phyloP scores from a whole-genome alignment of 2,329 filamentous ascomycete genomes.

The Cordyceps javanica region DNA sequence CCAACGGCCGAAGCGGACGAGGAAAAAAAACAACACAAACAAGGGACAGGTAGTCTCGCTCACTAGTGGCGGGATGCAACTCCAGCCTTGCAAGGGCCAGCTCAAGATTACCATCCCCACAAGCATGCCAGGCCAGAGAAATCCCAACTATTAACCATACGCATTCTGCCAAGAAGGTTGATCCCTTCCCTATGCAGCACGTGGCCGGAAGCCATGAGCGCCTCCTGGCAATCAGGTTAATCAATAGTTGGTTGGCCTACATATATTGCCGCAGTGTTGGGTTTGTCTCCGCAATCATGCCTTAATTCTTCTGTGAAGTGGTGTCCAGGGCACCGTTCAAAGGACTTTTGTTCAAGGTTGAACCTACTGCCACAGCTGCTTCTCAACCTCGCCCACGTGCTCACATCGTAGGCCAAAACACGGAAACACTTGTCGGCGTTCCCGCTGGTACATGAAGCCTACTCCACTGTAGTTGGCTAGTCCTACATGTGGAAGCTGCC shows the following conservation, averaged over 20 bases:
- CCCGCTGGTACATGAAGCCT: background rate
- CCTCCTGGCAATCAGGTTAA: background rate
- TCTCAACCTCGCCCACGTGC: background rate
- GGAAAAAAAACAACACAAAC: background rate
- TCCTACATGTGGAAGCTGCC: background rate
- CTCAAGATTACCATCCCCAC: conserved; percentile 6
- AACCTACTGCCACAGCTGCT: background rate
- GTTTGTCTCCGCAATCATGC: background rate
- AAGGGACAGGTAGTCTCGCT: background rate
- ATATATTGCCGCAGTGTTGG: background rate
- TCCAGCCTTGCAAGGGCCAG: conserved; percentile 2
- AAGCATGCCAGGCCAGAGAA: conserved; percentile 2
- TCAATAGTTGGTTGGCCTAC: background rate
- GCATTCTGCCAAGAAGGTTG: background rate
- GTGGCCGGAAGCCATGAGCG: background rate
- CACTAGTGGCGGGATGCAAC: background rate
- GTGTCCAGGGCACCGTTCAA: background rate
- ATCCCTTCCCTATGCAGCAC: background rate
- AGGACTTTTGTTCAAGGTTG: background rate
- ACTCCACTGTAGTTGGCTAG: background rate
- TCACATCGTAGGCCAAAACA: background rate
- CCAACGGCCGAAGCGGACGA: background rate
- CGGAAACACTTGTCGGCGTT: background rate
- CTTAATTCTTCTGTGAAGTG: background rate
- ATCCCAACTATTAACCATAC: conserved; percentile 2